Evolutionary conservation across 2,329 filamentous ascomycete genomes (phyloP), one percentile per base, ranked within the genome.

Genomic region (Xylaria arbuscula): DNA sequence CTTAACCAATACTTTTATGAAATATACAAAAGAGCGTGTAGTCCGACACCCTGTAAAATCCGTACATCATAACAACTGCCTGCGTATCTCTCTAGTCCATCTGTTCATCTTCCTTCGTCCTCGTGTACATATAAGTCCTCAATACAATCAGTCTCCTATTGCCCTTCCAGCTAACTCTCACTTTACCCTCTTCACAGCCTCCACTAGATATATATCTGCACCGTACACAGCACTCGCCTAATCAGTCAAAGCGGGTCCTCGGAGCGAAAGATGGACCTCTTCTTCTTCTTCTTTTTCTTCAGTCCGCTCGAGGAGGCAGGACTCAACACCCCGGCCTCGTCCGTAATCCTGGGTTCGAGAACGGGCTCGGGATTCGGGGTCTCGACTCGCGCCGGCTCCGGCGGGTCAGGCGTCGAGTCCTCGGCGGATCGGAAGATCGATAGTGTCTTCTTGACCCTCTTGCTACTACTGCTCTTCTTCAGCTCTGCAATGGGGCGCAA

Each of bases 251-350:
- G 6, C n/a, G n/a, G 28, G 0, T 10, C 28, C 7, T 50, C 61
- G 7, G 54, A 24, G 5, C 59, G 40, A n/a, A 63, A 62, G 11
- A 67, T 58, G 1, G 38, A 40, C 51, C 15, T 61, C 61, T 51
- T 68, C 66, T 61, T 65, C 50, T 67, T 67, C 42, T 64, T 67
- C 38, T 67, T 63, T 19, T 56, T 50, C 22, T 7, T 45, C 15
- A 19, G 3, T 2, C 48, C 47, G 40, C 47, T 53, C 6, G 54
- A 54, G 1, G 54, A 58, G 3, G 36, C 47, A 11, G 54, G 28
- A 24, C 59, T 67, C 22, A 38, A 3, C 13, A 62, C 10, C 45
- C 36, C 48, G 15, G 48, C 17, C 8, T 62, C 54, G 3, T 53
- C 54, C 15, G 19, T 24, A 1, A 8, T 9, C 38, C 47, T 51